Conservation (phyloP, 2,329 filamentous ascomycete genomes). For the Ascocoryne sarcoides region DNA sequence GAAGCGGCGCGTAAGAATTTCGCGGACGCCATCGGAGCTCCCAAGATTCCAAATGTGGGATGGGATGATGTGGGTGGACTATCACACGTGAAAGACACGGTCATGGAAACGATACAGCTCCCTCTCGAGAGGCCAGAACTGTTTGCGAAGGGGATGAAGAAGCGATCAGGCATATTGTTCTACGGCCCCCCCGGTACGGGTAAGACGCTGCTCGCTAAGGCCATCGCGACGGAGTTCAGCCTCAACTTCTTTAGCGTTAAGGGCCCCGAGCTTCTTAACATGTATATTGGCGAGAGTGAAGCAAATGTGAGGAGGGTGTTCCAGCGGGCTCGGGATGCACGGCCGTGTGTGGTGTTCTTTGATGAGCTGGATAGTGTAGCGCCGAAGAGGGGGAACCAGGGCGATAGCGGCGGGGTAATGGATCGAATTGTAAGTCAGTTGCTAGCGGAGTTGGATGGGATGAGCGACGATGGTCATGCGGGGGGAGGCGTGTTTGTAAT, state of each 20-base stretch:
- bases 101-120: constrained; percentile 91
- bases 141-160: constrained; percentile 97
- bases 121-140: constrained; percentile 86
- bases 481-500: constrained; percentile 89
- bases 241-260: constrained; percentile 94
- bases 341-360: constrained; percentile 88
- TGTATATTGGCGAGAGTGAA: constrained; percentile 94
- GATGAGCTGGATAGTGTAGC: constrained; percentile 90
- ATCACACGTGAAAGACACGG: constrained; percentile 90
- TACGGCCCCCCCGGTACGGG: constrained; percentile 87
- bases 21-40: constrained; percentile 91
- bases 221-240: constrained; percentile 87
- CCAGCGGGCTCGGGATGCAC: constrained; percentile 74
- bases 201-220: constrained; percentile 87
- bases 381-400: constrained; percentile 93
- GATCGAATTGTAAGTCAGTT: constrained; percentile 94
- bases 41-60: constrained; percentile 93
- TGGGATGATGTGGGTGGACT: constrained; percentile 96
- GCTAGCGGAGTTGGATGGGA: constrained; percentile 90
- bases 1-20: constrained; percentile 97
- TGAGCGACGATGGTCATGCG: constrained; percentile 83
- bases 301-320: constrained; percentile 86
- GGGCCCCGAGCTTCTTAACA: constrained; percentile 83
- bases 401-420: constrained; percentile 96
- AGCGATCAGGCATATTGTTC: constrained; percentile 86